phyloP scores from a whole-genome alignment of 345 rosid species.

The Hypericum perforatum region DNA sequence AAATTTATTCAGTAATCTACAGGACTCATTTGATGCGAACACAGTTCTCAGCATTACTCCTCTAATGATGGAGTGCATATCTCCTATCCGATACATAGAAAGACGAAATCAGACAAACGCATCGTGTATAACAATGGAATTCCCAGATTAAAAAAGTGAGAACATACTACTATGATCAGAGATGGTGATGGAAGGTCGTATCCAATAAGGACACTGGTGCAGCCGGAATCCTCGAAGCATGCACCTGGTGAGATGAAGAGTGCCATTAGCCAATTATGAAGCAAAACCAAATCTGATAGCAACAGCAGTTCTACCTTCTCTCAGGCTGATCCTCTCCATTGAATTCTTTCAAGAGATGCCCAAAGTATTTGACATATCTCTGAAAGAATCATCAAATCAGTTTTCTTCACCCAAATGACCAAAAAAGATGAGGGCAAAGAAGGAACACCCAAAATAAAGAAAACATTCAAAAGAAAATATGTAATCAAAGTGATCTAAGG shows the following conservation, averaged over 20 bases:
- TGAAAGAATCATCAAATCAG: not conserved
- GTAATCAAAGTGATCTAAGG: conserved; percentile 3
- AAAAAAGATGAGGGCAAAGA: not conserved
- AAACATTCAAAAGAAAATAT: not conserved
- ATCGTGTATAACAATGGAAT: conserved; percentile 4
- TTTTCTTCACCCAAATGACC: too few relatives aligned
- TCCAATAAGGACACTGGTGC: conserved; percentile 8
- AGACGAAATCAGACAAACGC: not conserved
- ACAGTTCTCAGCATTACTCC: too few relatives aligned
- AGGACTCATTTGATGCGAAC: too few relatives aligned
- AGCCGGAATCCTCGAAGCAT: conserved; percentile 1
- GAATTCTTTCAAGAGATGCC: conserved; percentile 1
- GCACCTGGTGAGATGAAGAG: too few relatives aligned
- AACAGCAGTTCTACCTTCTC: not conserved
- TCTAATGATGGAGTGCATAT: too few relatives aligned
- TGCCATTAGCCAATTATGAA: too few relatives aligned
- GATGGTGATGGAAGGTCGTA: conserved; percentile 6
- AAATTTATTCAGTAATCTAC: too few relatives aligned
- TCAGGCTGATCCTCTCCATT: conserved; percentile 6
- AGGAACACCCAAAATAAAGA: not conserved
- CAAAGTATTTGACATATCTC: conserved; percentile 10
- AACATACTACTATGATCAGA: conserved; percentile 5
- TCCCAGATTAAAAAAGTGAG: conserved; percentile 6
- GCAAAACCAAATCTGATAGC: too few relatives aligned
- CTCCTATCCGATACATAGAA: too few relatives aligned